Evolutionary conservation across 805 yeast genomes (phyloP), one percentile per base, ranked within the genome.

Genomic region (Saturnispora dispora): DNA sequence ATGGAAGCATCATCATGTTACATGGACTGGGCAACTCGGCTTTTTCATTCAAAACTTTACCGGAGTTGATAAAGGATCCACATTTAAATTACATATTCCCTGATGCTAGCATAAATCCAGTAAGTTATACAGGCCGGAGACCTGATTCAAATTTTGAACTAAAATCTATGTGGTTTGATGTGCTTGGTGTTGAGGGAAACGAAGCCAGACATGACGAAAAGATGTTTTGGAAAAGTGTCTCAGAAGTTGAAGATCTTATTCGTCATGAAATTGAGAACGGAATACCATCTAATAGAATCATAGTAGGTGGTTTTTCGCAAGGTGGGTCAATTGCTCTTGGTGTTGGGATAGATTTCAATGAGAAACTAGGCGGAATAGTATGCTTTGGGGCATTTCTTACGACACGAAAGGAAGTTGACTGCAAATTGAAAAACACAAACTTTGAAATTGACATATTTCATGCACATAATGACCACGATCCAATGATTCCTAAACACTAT

Each of bases 271-370:
- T 77, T 10, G 77, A 75, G 7, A 57, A 60, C 6, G 79, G 83
- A 6, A 75, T 85, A 35, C 73, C 78, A 4, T 71, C 84, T 0
- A 79, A 79, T 20, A 78, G 84, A 49, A 85, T 93, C 45, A 71
- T 93, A n/a, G 71, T 93, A 52, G 98, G 98, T 32, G 99, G 99
- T 0, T 93, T 93, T 64, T 84, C 95, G 4, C 99, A 93, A 69
- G 99, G 99, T 50, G 95, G 88, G 41, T 90, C 95, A 1, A 55
- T 91, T 8, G 69, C 93, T 1, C 69, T 86, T 53, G 88, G 86
- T 10, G 63, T 83, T 13, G 71, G 78, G 20, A 71, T 82, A 0
- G 64, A 75, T 10, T 63, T 74, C 33, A 81, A 82, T 20, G 62
- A 69, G 49, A 84, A 83, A 60, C 70, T 90, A 20, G 98, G 85